These are phyloP conservation scores for Pseudoscleropodium purum DNA, from an alignment of 225 moss, liverwort and hornwort genomes.

Conservation along the genomic window DNA sequence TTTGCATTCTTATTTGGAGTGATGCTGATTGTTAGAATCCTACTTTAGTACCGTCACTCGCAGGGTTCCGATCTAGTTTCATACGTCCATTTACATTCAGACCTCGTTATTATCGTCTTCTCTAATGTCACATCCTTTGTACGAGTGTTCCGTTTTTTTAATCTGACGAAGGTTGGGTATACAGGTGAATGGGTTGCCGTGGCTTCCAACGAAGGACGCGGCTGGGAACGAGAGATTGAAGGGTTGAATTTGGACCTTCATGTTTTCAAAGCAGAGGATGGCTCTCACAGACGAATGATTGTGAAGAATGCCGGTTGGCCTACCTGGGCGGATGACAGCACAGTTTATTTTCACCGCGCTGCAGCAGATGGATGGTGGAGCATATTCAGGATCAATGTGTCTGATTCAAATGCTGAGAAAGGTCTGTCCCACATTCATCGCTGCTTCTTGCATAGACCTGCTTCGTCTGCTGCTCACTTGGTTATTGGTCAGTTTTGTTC, in stretches of 20 bases:
- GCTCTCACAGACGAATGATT: constrained; percentile 48
- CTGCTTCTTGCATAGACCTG: not conserved
- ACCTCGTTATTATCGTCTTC: not conserved
- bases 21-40: not conserved
- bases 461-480: not conserved
- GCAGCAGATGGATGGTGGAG: constrained; percentile 96
- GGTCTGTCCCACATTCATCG: not conserved
- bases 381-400: constrained; percentile 51
- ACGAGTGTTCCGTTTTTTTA: not conserved
- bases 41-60: not conserved
- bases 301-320: constrained; percentile 75
- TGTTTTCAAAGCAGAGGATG: constrained; percentile 56
- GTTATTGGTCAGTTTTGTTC: not conserved
- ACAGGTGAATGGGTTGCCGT: constrained; percentile 73
- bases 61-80: not conserved
- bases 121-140: not conserved
- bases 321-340: constrained; percentile 61
- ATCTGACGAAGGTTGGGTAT: not conserved
- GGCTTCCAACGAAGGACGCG: constrained; percentile 55
- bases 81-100: not conserved
- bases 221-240: constrained; percentile 49
- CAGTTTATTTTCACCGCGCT: constrained; percentile 66
- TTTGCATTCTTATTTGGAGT: not conserved
- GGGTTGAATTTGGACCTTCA: constrained; percentile 51
- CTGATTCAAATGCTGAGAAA: constrained; percentile 20